Evolutionary conservation across 306 rosid genomes (phyloP).

Genomic region (Cajanus cajan): DNA sequence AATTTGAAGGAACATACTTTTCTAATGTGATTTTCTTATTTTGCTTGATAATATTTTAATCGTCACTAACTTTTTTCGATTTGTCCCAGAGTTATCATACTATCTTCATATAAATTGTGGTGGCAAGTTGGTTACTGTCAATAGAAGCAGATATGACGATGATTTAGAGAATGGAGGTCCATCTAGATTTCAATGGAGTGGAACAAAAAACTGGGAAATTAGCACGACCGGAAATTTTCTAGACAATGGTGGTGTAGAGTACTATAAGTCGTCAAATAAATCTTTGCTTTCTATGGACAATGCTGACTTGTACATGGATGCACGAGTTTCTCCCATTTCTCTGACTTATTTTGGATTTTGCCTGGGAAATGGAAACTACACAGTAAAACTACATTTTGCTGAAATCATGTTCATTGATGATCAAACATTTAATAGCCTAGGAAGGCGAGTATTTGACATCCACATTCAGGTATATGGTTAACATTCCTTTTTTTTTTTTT

Average conservation of each 20-base stretch:
- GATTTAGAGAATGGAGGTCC: conserved; percentile 36
- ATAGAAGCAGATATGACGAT: conserved; percentile 38
- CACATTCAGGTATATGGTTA: conserved; percentile 49
- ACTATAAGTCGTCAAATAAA: neutral
- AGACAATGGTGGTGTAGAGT: neutral
- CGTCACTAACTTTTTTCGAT: neutral
- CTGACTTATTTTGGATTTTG: conserved; percentile 64
- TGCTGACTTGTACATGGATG: conserved; percentile 50
- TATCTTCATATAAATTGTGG: conserved; percentile 68
- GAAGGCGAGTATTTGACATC: conserved; percentile 56
- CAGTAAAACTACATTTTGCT: conserved; percentile 49
- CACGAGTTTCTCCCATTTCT: conserved; percentile 70
- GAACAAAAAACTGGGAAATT: conserved; percentile 29
- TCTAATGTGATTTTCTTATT: neutral
- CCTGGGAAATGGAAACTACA: conserved; percentile 52
- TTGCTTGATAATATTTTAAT: neutral
- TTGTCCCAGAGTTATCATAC: conserved; percentile 38
- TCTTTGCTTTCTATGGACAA: conserved; percentile 28
- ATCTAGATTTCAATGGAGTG: conserved; percentile 27
- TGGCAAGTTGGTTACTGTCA: conserved; percentile 32
- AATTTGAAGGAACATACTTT: neutral
- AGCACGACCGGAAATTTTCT: conserved; percentile 35
- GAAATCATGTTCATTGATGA: conserved; percentile 42
- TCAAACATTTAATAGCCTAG: conserved; percentile 39
- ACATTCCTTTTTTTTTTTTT: neutral